phyloP scores from a whole-genome alignment of 495 filamentous ascomycete species.

The Bryoglossum gracile region DNA sequence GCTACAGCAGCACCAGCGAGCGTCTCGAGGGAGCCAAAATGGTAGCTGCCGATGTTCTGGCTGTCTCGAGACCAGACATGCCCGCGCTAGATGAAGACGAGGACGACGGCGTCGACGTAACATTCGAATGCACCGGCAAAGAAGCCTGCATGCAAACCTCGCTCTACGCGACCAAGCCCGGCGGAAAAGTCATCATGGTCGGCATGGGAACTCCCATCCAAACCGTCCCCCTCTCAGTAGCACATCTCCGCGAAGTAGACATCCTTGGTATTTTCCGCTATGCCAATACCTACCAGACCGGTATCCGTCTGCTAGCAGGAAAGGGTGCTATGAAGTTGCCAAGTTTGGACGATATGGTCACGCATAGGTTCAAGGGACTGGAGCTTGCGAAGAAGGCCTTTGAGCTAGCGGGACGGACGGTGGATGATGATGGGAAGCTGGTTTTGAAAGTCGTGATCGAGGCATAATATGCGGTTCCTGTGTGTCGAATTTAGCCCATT shows the following conservation, averaged over 20 bases:
- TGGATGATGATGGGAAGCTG: slow-evolving; percentile 68
- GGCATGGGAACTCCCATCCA: slow-evolving; percentile 93
- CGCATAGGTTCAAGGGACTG: slow-evolving; percentile 65
- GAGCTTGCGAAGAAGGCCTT: slow-evolving; percentile 63
- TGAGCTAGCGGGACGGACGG: slow-evolving; percentile 68
- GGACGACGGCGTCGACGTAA: slow-evolving; percentile 61
- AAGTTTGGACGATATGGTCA: slow-evolving; percentile 61
- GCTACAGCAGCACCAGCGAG: slow-evolving; percentile 35
- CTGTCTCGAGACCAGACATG: slow-evolving; percentile 34
- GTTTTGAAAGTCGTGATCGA: slow-evolving; percentile 85
- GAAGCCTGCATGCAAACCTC: slow-evolving; percentile 79
- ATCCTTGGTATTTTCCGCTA: slow-evolving; percentile 91
- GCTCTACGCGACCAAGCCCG: slow-evolving; percentile 73
- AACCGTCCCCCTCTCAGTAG: slow-evolving; percentile 76
- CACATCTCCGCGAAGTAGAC: slow-evolving; percentile 82
- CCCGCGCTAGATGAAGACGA: slow-evolving; percentile 32
- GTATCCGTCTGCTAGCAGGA: slow-evolving; percentile 59
- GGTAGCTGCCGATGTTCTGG: slow-evolving; percentile 44
- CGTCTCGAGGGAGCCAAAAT: slow-evolving; percentile 52
- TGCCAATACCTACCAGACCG: slow-evolving; percentile 77
- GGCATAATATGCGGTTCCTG: too few relatives aligned
- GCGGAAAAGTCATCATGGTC: slow-evolving; percentile 78
- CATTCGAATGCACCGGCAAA: slow-evolving; percentile 90
- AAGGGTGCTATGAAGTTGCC: slow-evolving; percentile 50
- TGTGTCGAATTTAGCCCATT: too few relatives aligned